A percentile compares a stretch with the other conserved stretches of the same genome.
Conservation (phyloP, 164 flowering plant species). For the Chimonanthus praecox region DNA sequence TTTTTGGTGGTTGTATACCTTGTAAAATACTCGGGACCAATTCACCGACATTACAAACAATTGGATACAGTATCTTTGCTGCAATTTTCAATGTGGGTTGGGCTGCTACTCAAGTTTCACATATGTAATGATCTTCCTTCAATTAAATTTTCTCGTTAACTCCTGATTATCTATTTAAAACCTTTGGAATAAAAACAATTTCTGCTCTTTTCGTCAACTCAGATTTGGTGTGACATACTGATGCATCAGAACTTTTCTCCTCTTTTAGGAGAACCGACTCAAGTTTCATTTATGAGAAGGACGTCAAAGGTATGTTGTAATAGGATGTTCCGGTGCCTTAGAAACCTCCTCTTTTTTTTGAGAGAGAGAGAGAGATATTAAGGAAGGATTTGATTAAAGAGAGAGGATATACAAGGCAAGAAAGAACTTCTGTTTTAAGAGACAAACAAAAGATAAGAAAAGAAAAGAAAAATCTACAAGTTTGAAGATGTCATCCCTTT, state of each 20-base stretch:
- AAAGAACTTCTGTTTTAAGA: no score
- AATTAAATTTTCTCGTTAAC: not conserved
- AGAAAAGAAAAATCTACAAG: no score
- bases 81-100: conserved; percentile 93
- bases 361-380: no score
- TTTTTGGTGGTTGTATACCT: conserved; percentile 86
- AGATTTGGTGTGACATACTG: not conserved
- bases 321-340: no score
- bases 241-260: not conserved
- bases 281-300: no score
- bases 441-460: no score
- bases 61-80: conserved; percentile 76
- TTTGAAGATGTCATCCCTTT: no score
- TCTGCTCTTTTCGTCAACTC: not conserved
- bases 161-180: not conserved
- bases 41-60: conserved; percentile 56
- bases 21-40: conserved; percentile 54
- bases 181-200: not conserved
- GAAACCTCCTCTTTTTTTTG: no score
- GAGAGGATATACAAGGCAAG: no score
- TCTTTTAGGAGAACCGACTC: no score
- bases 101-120: conserved; percentile 98
- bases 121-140: conserved; percentile 54
- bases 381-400: no score
- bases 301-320: no score